Base-by-base conservation (phyloP, 1,139 yeast species). In the Meyerozyma elateridarum region DNA sequence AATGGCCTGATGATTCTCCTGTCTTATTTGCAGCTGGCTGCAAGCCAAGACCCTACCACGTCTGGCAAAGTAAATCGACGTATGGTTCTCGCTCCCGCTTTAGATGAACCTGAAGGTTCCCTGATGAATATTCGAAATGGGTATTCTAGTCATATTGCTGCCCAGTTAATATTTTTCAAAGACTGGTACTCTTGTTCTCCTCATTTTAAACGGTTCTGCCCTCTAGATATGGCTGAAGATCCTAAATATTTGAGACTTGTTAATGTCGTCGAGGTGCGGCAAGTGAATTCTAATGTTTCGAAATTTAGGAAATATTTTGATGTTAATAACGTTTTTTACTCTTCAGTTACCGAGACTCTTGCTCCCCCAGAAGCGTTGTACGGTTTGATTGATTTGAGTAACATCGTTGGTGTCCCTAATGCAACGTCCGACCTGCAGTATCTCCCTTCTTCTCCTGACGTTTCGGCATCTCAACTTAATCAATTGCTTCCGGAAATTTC, bases 121-220 rank as follows among this genome's bases (percentile, higher is more conserved):
- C 13, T 18, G 19, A 14, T 17, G 20, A 8, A 32, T 20, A 19
- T 32, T 29, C 12, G 30, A 17, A 22, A 20, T 12, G 9, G 24
- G 21, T 18, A 34, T 39, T 8, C 29, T 49, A 24, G 53, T 54
- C 45, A 48, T 11, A 39, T 61, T 15, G 48, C 56, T 1, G 44
- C 56, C 3, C 45, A 64, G 25, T 37, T 63, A 4, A 34, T 60
- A 4, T 61, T 67, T 34, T 64, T 54, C 44, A 25, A 9, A 16
- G 22, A 17, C 12, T 25, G 29, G 32, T 24, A 22, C 22, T 20
- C 15, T 9, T 15, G 29, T n/a, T 8, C 29, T n/a, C 24, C 17
- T 4, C 32, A 16, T 8, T 22, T 14, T 15, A 4, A 15, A 8
- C 17, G 17, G 9, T 25, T 15, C 17, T 11, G 14, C 28, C 4